A percentile compares a stretch with the other conserved stretches of the same genome.
Evolutionary conservation across 2,329 filamentous ascomycete genomes (phyloP).

Genomic region (Apiospora aurea): DNA sequence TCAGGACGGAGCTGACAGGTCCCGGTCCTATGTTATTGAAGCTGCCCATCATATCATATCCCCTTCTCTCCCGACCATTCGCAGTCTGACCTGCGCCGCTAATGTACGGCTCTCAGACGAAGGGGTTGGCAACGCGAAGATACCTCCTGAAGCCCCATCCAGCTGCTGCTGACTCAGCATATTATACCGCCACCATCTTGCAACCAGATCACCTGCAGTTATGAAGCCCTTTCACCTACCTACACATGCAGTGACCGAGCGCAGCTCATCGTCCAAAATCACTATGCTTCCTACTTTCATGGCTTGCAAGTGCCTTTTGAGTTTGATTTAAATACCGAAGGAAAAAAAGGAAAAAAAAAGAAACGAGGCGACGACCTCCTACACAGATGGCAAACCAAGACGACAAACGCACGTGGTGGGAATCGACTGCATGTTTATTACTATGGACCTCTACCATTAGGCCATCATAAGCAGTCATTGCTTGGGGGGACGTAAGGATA

Average conservation of each 20-base stretch:
- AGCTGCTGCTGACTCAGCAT: neutral
- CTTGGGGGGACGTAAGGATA: neutral
- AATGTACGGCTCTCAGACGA: neutral
- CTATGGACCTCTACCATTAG: neutral
- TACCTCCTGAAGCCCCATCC: neutral
- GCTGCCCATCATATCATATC: neutral
- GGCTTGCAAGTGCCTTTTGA: neutral
- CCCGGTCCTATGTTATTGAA: constrained; percentile 7
- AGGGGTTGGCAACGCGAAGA: neutral
- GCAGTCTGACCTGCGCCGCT: constrained; percentile 16
- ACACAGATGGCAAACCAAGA: neutral
- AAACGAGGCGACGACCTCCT: neutral
- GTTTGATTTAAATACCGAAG: neutral
- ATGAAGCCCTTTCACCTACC: neutral
- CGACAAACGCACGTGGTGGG: neutral
- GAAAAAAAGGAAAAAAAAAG: no score
- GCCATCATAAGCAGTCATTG: neutral
- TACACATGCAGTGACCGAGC: neutral
- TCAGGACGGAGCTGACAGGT: constrained; percentile 9
- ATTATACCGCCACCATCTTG: neutral
- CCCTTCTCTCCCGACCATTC: neutral
- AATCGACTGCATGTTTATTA: neutral
- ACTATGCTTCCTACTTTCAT: neutral
- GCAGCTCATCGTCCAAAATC: neutral
- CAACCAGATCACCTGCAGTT: neutral